Base-by-base conservation (phyloP, 116 monocot species). In the Trichopus zeylanicus region DNA sequence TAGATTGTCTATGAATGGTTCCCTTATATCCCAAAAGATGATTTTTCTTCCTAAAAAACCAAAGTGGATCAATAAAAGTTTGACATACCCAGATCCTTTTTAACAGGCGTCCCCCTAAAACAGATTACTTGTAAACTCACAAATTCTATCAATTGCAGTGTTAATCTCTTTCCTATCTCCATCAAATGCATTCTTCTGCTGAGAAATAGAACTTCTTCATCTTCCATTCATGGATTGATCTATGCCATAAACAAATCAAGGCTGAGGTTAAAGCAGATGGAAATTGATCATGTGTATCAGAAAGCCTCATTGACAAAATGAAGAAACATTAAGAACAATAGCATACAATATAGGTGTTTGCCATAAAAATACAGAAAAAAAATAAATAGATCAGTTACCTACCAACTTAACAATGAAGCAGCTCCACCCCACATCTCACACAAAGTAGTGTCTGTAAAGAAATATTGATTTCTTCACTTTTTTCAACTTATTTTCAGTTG, bases 1-100 rank as follows among this genome's bases (percentile, higher is more conserved):
- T 31, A 97, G 67, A 57, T 97, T 87, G 32, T 84, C 81, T 64
- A 97, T 77, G 70, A 87, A 81, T 70, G 71, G 73, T 54, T 75
- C 81, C 73, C 84, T 78, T 60, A 97, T 69, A 71, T 97, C 95
- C 95, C 95, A 97, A 62, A 97, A 95, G 53, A 97, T 80, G 33
- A 91, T 75, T 70, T 97, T 97, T 35, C 59, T 81, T 38, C 91
- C 95, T 97, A 60, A 18, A 54, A 64, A 9, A 63, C 7, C 26
- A 48, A 2, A 52, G 39, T 1, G 38, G 46, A 35, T 25, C n/a
- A 60, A 48, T 3, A 47, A n/a, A 49, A n/a, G 42, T n/a, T 42
- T 42, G 42, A 42, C n/a, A 42, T 42, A 42, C n/a, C n/a, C 8
- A 8, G 8, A 33, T 5, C 32, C 8, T 4, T 33, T 8, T 33